Percentiles rank a stretch among this genome's conserved stretches.
Conservation (phyloP, 345 rosid species). For the Brassica napus region DNA sequence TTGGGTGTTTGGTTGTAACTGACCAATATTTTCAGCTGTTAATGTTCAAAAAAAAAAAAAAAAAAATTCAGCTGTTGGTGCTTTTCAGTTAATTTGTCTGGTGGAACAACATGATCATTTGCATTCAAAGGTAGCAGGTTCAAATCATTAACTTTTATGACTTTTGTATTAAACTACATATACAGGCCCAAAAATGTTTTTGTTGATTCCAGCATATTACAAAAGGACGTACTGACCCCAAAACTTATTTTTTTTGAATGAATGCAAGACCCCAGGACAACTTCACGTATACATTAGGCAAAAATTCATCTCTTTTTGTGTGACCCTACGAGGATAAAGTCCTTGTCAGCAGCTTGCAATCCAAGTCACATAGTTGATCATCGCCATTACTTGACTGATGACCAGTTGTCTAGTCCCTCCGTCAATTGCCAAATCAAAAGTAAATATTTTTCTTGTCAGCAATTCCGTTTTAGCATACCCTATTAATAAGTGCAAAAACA, state of each 20-base stretch:
- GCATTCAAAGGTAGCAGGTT: background rate
- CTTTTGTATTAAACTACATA: no score
- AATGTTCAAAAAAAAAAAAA: no score
- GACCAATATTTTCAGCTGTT: background rate
- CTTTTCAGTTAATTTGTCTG: background rate
- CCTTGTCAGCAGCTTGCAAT: background rate
- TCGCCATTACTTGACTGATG: background rate
- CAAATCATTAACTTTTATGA: background rate
- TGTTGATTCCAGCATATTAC: background rate
- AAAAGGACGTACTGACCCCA: background rate
- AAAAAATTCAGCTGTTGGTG: background rate
- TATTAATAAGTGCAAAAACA: background rate
- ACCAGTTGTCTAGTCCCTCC: background rate
- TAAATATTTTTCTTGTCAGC: background rate
- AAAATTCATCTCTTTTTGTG: background rate
- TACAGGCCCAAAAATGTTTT: background rate
- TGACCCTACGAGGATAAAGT: background rate
- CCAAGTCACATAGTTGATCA: background rate
- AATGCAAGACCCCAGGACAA: background rate
- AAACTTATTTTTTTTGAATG: background rate
- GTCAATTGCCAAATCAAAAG: background rate
- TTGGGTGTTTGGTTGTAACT: background rate
- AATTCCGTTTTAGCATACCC: background rate
- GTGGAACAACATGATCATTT: background rate
- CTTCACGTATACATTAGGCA: background rate